Evolutionary conservation across 257 asterid species (phyloP), one percentile per base, ranked within the genome.

Genomic region (Jacaranda copaia): DNA sequence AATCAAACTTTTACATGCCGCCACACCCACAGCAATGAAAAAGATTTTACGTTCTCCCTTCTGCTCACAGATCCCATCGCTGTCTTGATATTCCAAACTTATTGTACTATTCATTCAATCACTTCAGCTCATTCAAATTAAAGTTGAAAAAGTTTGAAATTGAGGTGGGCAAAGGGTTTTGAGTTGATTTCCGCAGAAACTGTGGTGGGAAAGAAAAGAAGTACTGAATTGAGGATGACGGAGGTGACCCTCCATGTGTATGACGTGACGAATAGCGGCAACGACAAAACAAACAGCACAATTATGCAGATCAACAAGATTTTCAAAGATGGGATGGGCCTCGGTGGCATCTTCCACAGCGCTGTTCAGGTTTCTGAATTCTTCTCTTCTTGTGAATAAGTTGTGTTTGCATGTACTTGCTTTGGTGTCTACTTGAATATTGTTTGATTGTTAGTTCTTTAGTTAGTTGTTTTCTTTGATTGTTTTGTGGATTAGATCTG

Each of bases 321-420:
- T 83, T 92, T 94, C 92, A 94, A 94, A 80, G 98, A 94, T 70
- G 97, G 98, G 20, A 92, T 94, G 75, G 97, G 98, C 43, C 87
- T 94, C 55, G 98, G 98, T 19, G 98, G 98, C 59, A 94, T 94
- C 74, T 94, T 94, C 83, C 98, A 94, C 84, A 92, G 97, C 87
- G 98, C 97, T 42, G 91, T 94, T 32, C 97, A 94, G 98, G 98
- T 80, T 43, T 59, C 43, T 11, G 19, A 65, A 36, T 72, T 14
- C 52, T 64, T 39, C 48, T 65, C 49, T 20, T 16, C 48, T 67
- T 42, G 35, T 32, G n/a, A 20, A 32, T 20, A 20, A 32, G 19
- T 25, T 59, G 40, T 35, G 45, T 65, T 8, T 62, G 7, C n/a
- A 6, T 4, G 32, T 11, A 40, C 51, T 63, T 25, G 32, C 32